Conservation (phyloP, 371 early-diverging fungal genomes). For the Basidiobolus meristosporus region DNA sequence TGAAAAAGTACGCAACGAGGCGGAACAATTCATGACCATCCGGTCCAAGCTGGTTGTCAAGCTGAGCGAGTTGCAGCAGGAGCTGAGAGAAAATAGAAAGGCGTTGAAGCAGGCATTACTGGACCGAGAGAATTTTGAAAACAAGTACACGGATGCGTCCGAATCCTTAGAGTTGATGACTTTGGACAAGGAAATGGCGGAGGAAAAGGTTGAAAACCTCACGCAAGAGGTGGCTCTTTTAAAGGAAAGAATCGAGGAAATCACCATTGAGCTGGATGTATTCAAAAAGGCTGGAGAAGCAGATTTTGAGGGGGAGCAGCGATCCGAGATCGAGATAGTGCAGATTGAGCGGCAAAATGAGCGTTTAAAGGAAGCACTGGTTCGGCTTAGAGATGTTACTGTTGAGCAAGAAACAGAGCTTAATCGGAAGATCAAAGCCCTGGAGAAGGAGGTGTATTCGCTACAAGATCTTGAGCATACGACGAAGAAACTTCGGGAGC, state of each 20-base stretch:
- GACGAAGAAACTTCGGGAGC: slow-evolving; percentile 24
- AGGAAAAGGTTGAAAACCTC: slow-evolving; percentile 61
- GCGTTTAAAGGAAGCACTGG: slow-evolving; percentile 68
- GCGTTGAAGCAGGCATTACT: slow-evolving; percentile 22
- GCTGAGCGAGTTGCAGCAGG: slow-evolving; percentile 47
- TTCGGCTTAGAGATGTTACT: slow-evolving; percentile 61
- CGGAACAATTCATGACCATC: slow-evolving; percentile 42
- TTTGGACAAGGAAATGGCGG: slow-evolving; percentile 82
- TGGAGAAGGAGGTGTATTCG: too few species aligned
- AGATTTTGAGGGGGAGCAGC: too few species aligned
- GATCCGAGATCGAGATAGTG: slow-evolving; percentile 29
- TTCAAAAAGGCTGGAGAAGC: slow-evolving; percentile 41
- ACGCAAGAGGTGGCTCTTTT: slow-evolving; percentile 46
- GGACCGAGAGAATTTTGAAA: slow-evolving; percentile 42
- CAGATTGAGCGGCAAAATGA: slow-evolving; percentile 71
- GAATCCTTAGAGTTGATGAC: slow-evolving; percentile 71
- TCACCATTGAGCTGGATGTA: slow-evolving; percentile 50
- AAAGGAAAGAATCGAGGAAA: slow-evolving; percentile 66
- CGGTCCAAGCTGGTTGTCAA: slow-evolving; percentile 53
- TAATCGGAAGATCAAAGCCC: slow-evolving; percentile 28
- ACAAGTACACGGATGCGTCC: slow-evolving; percentile 41
- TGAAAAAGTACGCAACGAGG: slow-evolving; percentile 51
- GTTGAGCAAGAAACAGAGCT: slow-evolving; percentile 51
- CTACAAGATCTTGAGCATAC: too few species aligned
- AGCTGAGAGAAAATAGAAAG: slow-evolving; percentile 36